These are phyloP conservation scores for Neurospora sublineolata DNA, from an alignment of 495 filamentous ascomycete genomes.

Conservation along the genomic window DNA sequence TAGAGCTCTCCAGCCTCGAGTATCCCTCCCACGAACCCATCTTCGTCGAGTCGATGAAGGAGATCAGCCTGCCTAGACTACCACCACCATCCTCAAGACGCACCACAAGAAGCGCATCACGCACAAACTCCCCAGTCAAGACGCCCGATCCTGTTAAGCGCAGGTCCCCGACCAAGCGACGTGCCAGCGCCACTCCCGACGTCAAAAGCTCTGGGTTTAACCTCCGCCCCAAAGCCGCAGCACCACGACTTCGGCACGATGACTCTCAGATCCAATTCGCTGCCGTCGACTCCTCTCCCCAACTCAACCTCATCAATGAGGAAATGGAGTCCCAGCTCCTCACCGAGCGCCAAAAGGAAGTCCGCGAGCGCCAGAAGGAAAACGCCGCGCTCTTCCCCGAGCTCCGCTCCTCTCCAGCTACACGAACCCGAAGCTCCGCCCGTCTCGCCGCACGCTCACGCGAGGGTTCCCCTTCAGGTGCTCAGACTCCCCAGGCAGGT, in stretches of 20 bases:
- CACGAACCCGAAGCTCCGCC: neutral
- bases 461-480: neutral
- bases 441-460: neutral
- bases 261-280: conserved; percentile 71
- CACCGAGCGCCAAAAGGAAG: conserved; percentile 64
- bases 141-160: conserved; percentile 19
- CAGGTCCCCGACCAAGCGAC: conserved; percentile 14
- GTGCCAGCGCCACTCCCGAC: conserved; percentile 18
- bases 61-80: conserved; percentile 16
- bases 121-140: neutral
- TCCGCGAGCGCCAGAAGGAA: conserved; percentile 54
- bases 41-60: conserved; percentile 46
- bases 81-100: conserved; percentile 11
- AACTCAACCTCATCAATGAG: conserved; percentile 7
- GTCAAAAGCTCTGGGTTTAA: conserved; percentile 6
- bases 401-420: conserved; percentile 48
- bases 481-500: conserved; percentile 13
- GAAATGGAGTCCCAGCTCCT: conserved; percentile 50
- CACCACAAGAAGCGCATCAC: neutral
- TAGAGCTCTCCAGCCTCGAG: conserved; percentile 22
- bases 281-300: conserved; percentile 48
- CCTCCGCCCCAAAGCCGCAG: conserved; percentile 5
- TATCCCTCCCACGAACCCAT: conserved; percentile 17
- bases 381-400: conserved; percentile 61
- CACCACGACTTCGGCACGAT: conserved; percentile 50